Percentiles rank a stretch among this genome's conserved stretches.
These are phyloP conservation scores for Pestalotiopsis sp. DNA, from an alignment of 2,329 filamentous ascomycete species.

Conservation along the genomic window DNA sequence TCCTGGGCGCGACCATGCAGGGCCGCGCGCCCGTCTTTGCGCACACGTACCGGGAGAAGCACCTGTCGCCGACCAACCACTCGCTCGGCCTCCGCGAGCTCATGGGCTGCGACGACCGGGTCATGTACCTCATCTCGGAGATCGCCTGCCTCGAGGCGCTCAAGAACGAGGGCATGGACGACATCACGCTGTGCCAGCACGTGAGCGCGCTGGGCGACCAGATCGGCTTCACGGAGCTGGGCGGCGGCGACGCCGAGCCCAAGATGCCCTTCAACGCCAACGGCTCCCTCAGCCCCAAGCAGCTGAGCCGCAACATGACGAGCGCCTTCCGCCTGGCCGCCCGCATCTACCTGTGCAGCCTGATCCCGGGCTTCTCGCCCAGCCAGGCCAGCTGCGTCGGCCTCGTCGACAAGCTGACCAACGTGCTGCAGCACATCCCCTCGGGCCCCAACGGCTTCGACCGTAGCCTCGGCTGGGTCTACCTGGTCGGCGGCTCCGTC, in stretches of 20 bases:
- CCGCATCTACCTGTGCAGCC: constrained; percentile 93
- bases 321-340: constrained; percentile 89
- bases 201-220: constrained; percentile 86
- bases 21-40: constrained; percentile 86
- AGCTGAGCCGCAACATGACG: constrained; percentile 87
- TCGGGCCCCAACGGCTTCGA: constrained; percentile 82
- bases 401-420: constrained; percentile 77
- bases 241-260: constrained; percentile 51
- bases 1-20: constrained; percentile 90
- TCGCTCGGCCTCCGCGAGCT: constrained; percentile 81
- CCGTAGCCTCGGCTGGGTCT: constrained; percentile 89
- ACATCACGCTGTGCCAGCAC: constrained; percentile 85
- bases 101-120: constrained; percentile 95
- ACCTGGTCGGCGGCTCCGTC: constrained; percentile 83
- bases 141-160: constrained; percentile 94
- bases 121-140: constrained; percentile 98
- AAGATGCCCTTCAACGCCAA: constrained; percentile 67
- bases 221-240: constrained; percentile 78
- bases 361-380: constrained; percentile 86
- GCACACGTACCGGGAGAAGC: constrained; percentile 94
- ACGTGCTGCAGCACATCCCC: constrained; percentile 80
- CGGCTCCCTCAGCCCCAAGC: constrained; percentile 77
- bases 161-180: constrained; percentile 80
- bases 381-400: constrained; percentile 73
- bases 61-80: constrained; percentile 67